These are phyloP conservation scores for Cryptosporidium viatorum DNA, from an alignment of 169 alveolate genomes.

Conservation along the genomic window DNA sequence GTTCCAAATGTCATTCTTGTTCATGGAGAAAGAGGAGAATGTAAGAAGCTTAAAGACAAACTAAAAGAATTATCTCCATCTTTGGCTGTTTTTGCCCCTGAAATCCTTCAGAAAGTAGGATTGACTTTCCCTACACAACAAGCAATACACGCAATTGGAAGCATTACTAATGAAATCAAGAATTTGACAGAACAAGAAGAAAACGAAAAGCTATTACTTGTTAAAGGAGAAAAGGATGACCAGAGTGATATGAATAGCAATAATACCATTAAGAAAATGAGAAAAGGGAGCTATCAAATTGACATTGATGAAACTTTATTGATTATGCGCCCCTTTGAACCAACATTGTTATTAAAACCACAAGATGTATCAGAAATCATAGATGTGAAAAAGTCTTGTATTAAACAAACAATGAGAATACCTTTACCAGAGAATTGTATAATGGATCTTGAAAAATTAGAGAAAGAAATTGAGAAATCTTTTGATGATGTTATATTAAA, in stretches of 20 bases:
- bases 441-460: background rate
- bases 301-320: conserved; percentile 41
- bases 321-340: conserved; percentile 62
- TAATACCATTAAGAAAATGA: background rate
- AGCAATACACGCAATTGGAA: conserved; percentile 36
- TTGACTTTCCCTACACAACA: conserved; percentile 68
- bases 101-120: conserved; percentile 80
- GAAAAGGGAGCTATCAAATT: background rate
- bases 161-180: conserved; percentile 37
- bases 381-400: conserved; percentile 48
- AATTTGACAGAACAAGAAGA: background rate
- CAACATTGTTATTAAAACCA: conserved; percentile 33
- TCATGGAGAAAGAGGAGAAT: conserved; percentile 95
- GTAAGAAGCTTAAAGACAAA: conserved; percentile 84
- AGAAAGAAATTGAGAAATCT: conserved; percentile 15
- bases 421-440: conserved; percentile 16
- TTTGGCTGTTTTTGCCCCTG: conserved; percentile 83
- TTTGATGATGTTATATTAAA: conserved; percentile 33
- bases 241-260: background rate
- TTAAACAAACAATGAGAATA: conserved; percentile 50
- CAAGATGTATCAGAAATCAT: conserved; percentile 47
- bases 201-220: background rate
- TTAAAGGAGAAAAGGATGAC: background rate
- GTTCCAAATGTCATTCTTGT: conserved; percentile 96
- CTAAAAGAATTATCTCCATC: conserved; percentile 80